A percentile compares a stretch with the other conserved stretches of the same genome.
phyloP scores from a whole-genome alignment of 495 filamentous ascomycete genomes.

The Aspergillus bridgeri region DNA sequence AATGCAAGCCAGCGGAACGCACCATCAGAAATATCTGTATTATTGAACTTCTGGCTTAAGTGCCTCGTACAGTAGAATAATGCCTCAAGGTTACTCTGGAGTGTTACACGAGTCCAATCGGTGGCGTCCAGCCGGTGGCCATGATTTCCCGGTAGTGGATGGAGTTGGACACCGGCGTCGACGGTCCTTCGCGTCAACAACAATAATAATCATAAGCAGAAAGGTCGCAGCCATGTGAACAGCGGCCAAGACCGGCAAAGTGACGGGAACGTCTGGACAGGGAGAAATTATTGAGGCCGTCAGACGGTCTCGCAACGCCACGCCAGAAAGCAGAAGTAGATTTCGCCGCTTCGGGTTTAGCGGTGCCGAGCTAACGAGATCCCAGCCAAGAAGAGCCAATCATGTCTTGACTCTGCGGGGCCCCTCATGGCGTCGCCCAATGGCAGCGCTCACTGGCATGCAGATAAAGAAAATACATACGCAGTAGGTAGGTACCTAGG shows the following conservation, averaged over 20 bases:
- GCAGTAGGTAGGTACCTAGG: too few species aligned
- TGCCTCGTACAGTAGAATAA: not conserved
- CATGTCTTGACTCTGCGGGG: not conserved
- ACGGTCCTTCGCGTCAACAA: not conserved
- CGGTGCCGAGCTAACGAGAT: not conserved
- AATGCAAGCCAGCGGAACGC: too few species aligned
- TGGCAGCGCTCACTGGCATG: too few species aligned
- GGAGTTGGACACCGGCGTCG: not conserved
- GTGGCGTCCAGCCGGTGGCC: not conserved
- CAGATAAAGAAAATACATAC: too few species aligned
- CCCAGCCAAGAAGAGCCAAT: slow-evolving; percentile 5
- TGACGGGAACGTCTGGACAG: not conserved
- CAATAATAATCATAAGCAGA: too few species aligned
- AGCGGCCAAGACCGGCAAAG: not conserved
- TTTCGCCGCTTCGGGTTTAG: not conserved
- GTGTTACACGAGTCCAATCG: not conserved
- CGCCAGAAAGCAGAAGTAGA: not conserved
- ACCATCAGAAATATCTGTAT: not conserved
- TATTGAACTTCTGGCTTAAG: not conserved
- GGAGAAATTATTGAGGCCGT: too few species aligned
- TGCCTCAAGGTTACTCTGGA: not conserved
- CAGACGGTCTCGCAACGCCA: too few species aligned
- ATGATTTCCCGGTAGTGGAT: not conserved
- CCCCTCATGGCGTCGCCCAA: not conserved
- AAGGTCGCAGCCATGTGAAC: not conserved